phyloP scores from a whole-genome alignment of 2,329 filamentous ascomycete genomes.

The Bipolaris gigantea region DNA sequence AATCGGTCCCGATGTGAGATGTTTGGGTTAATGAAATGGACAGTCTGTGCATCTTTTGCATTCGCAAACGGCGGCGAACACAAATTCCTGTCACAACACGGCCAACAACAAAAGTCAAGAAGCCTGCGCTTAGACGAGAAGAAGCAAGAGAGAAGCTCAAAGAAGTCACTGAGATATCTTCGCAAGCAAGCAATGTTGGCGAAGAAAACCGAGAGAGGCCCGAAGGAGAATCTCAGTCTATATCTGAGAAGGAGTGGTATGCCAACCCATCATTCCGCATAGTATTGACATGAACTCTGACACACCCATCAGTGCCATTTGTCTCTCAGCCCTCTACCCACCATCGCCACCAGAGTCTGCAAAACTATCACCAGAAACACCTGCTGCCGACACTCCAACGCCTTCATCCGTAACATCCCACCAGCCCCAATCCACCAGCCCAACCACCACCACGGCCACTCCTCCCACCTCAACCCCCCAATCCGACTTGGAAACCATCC shows the following conservation, averaged over 20 bases:
- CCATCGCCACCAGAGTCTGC: constrained; percentile 34
- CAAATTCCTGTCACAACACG: constrained; percentile 3
- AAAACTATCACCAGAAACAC: constrained; percentile 18
- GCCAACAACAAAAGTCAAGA: constrained; percentile 12
- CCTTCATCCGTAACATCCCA: not conserved
- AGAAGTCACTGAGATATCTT: constrained; percentile 24
- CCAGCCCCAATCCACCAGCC: not conserved
- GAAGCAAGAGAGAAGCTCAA: constrained; percentile 28
- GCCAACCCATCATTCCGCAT: not conserved
- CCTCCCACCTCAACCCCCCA: not conserved
- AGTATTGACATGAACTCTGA: constrained; percentile 7
- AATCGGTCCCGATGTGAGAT: too few relatives aligned
- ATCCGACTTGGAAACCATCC: constrained; percentile 23
- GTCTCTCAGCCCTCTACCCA: constrained; percentile 32
- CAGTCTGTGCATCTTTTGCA: constrained; percentile 28
- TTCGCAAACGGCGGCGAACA: constrained; percentile 20
- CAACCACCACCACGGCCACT: not conserved
- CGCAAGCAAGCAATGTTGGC: not conserved
- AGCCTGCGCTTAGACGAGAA: constrained; percentile 21
- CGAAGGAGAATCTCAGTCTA: constrained; percentile 18
- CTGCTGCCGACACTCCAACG: constrained; percentile 9
- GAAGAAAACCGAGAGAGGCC: constrained; percentile 1
- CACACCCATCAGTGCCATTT: constrained; percentile 30
- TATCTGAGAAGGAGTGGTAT: constrained; percentile 34
- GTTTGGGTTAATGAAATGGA: not conserved